Base-by-base conservation (phyloP, 2,329 filamentous ascomycete genomes). In the Elsinoe necatrix region DNA sequence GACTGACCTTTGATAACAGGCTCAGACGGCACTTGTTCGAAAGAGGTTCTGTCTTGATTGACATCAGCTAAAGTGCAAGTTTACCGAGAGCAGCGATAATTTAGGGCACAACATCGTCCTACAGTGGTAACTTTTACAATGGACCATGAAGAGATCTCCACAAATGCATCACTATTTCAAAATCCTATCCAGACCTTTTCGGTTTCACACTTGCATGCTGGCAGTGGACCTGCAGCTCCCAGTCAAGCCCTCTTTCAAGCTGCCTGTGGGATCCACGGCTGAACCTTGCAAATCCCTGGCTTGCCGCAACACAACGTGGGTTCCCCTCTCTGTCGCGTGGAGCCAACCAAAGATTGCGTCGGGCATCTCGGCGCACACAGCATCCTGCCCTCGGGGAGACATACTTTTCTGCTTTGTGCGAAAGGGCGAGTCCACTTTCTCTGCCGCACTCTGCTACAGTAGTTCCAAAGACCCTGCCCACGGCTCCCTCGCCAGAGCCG, bases 231-330 rank as follows among this genome's bases (percentile, higher is more conserved):
- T 50, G 45, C 45, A 50, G 45, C 25, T 35, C 8, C 48, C 34
- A 31, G 29, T 52, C 25, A 35, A 34, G 29, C 48, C 48, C 39
- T 20, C 11, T 18, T 21, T 34, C 42, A 21, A 47, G 25, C 25
- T 47, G 42, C 9, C 14, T 12, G 25, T 27, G 21, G 34, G 48
- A 52, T 52, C 48, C 39, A 27, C 48, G 34, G 47, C 34, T 35
- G 47, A 51, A 35, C 47, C 47, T 51, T 51, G 47, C 31, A 35
- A 12, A 52, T 52, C 48, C 48, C 48, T 52, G 48, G 18, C 29
- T 37, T 14, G 14, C 48, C 31, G 31, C 48, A n/a, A 11, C 29
- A 25, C 48, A 52, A 52, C 48, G 48, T 52, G 48, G 43, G 25
- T 25, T 29, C 29, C 48, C 48, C 21, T 52, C 29, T 21, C 20